Conservation (phyloP, 495 filamentous ascomycete genomes). For the Penicillium ochrochloron region DNA sequence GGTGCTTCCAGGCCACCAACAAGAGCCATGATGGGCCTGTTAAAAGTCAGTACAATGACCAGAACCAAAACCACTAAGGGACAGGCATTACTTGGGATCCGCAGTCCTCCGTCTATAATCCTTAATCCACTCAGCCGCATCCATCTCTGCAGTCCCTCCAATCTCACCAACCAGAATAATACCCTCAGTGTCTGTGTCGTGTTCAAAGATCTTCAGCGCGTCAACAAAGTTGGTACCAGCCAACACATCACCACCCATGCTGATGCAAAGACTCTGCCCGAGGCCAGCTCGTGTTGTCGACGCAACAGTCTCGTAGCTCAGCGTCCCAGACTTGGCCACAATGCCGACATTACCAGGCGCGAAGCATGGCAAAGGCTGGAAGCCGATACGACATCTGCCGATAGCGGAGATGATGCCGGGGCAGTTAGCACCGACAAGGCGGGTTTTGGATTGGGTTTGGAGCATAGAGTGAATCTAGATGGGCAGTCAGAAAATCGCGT, state of each 20-base stretch:
- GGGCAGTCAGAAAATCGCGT: neutral
- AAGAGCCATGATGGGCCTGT: constrained; percentile 78
- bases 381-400: constrained; percentile 82
- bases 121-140: constrained; percentile 79
- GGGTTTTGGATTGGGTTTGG: constrained; percentile 76
- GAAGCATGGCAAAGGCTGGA: constrained; percentile 82
- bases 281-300: constrained; percentile 80
- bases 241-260: constrained; percentile 84
- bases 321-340: constrained; percentile 83
- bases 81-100: constrained; percentile 67
- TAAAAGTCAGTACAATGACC: constrained; percentile 11
- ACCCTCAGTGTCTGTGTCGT: constrained; percentile 77
- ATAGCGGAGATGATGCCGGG: constrained; percentile 87
- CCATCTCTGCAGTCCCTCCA: constrained; percentile 79
- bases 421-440: constrained; percentile 84
- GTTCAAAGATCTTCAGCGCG: constrained; percentile 70
- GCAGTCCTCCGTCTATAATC: constrained; percentile 62
- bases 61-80: neutral
- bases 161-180: constrained; percentile 87
- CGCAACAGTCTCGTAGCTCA: constrained; percentile 88
- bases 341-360: constrained; percentile 77
- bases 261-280: constrained; percentile 84
- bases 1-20: constrained; percentile 72
- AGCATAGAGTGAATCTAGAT: constrained; percentile 74
- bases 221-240: constrained; percentile 84